Conservation (phyloP, 2,329 filamentous ascomycete species). For the Diplodia scrobiculata region DNA sequence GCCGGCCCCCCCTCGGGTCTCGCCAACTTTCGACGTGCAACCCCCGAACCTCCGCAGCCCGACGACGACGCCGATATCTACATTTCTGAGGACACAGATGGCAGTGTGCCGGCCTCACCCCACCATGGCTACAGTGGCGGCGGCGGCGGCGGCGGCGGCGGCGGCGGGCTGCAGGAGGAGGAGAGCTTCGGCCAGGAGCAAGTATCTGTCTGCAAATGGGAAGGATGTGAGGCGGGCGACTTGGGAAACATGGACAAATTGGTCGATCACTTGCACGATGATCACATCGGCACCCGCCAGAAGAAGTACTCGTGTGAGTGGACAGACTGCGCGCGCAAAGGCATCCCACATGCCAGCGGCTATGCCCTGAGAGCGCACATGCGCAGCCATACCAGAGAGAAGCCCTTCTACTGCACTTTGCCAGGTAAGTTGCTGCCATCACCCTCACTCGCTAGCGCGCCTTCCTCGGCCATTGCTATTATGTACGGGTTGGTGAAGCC, state of each 20-base stretch:
- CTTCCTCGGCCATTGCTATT: not conserved
- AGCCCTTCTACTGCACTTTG: slow-evolving; percentile 94
- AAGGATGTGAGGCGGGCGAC: slow-evolving; percentile 53
- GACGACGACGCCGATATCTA: slow-evolving; percentile 57
- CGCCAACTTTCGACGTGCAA: slow-evolving; percentile 35
- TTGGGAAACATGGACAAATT: slow-evolving; percentile 56
- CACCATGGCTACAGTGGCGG: slow-evolving; percentile 49
- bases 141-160: slow-evolving; percentile 36
- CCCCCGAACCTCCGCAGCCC: slow-evolving; percentile 33
- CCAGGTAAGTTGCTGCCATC: slow-evolving; percentile 64
- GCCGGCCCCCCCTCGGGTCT: slow-evolving; percentile 26
- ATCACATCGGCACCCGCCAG: slow-evolving; percentile 88
- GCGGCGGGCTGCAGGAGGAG: slow-evolving; percentile 25
- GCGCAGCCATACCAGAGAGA: slow-evolving; percentile 96
- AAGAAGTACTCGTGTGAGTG: slow-evolving; percentile 99
- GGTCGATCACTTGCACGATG: slow-evolving; percentile 67
- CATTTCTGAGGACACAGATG: slow-evolving; percentile 87
- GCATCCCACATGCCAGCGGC: slow-evolving; percentile 87
- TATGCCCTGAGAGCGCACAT: slow-evolving; percentile 97
- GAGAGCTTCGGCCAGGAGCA: slow-evolving; percentile 43
- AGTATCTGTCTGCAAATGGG: slow-evolving; percentile 54
- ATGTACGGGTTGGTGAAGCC: not conserved
- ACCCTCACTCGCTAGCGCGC: slow-evolving; percentile 32
- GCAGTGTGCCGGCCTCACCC: slow-evolving; percentile 65
- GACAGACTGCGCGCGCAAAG: slow-evolving; percentile 85